phyloP scores from a whole-genome alignment of 2,329 filamentous ascomycete species.

The Colletotrichum sojae region DNA sequence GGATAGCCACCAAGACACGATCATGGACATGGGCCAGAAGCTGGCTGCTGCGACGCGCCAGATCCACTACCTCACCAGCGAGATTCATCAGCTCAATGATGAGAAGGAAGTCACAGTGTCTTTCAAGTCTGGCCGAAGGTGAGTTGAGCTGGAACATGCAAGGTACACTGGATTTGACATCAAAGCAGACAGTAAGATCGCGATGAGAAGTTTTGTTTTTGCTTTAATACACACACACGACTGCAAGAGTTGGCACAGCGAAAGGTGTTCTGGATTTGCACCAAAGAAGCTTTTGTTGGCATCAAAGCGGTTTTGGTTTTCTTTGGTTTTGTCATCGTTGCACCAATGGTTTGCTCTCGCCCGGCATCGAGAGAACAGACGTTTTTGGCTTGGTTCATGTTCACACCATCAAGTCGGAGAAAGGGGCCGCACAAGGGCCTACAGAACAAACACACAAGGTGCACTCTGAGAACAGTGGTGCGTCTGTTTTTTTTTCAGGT shows the following conservation, averaged over 20 bases:
- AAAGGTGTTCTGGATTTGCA: not conserved
- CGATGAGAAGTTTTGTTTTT: not conserved
- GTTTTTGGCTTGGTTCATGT: too few relatives aligned
- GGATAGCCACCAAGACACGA: slow-evolving; percentile 19
- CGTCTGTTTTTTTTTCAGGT: too few relatives aligned
- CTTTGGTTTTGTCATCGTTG: not conserved
- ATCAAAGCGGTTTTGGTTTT: not conserved
- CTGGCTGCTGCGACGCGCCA: slow-evolving; percentile 11
- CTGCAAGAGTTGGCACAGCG: too few relatives aligned
- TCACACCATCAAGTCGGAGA: too few relatives aligned
- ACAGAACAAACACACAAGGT: too few relatives aligned
- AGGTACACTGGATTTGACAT: not conserved
- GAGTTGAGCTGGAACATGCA: not conserved
- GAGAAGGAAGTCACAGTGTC: slow-evolving; percentile 25
- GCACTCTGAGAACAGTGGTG: too few relatives aligned
- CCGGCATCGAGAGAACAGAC: not conserved
- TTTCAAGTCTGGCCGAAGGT: slow-evolving; percentile 16
- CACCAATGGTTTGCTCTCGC: not conserved
- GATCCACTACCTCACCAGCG: not conserved
- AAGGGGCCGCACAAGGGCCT: too few relatives aligned
- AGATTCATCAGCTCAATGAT: slow-evolving; percentile 8
- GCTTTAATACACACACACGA: not conserved
- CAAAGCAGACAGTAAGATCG: not conserved
- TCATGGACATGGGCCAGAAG: not conserved
- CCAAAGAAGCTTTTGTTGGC: not conserved